These are phyloP conservation scores for Alternaria novae-zelandiae DNA, from an alignment of 2,329 filamentous ascomycete genomes.

Conservation along the genomic window DNA sequence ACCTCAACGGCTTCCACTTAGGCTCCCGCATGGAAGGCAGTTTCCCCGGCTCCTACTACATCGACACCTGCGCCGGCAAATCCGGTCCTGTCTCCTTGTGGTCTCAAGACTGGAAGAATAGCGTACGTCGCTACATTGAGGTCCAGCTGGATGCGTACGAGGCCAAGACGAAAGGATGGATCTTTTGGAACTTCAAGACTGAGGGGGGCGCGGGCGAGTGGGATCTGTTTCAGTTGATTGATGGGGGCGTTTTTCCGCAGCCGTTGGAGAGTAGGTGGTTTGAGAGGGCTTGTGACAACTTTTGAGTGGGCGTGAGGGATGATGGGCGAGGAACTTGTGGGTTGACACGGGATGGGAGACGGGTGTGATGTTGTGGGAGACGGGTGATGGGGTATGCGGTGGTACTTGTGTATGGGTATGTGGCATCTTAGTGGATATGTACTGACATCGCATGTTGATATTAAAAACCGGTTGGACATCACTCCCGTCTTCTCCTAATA, in stretches of 20 bases:
- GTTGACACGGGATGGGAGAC: too few relatives aligned
- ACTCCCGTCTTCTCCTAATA: background rate
- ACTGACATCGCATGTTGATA: background rate
- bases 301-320: constrained; percentile 7
- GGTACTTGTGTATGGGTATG: background rate
- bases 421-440: background rate
- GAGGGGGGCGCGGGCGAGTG: constrained; percentile 58
- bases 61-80: constrained; percentile 61
- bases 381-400: background rate
- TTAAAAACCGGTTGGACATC: rapidly evolving
- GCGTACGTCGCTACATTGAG: constrained; percentile 59
- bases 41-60: constrained; percentile 54
- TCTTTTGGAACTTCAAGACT: constrained; percentile 67
- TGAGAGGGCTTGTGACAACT: constrained; percentile 33
- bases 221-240: constrained; percentile 58
- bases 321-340: too few relatives aligned
- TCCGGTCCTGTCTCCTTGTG: constrained; percentile 60
- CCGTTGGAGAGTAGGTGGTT: constrained; percentile 37
- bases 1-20: constrained; percentile 53
- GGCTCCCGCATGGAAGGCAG: constrained; percentile 67
- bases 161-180: constrained; percentile 58
- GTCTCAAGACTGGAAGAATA: constrained; percentile 52
- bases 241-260: constrained; percentile 59
- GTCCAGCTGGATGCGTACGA: constrained; percentile 63
- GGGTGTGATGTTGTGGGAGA: background rate